Base-by-base conservation (phyloP, 169 alveolate species). In the Plasmodium cynomolgi region DNA sequence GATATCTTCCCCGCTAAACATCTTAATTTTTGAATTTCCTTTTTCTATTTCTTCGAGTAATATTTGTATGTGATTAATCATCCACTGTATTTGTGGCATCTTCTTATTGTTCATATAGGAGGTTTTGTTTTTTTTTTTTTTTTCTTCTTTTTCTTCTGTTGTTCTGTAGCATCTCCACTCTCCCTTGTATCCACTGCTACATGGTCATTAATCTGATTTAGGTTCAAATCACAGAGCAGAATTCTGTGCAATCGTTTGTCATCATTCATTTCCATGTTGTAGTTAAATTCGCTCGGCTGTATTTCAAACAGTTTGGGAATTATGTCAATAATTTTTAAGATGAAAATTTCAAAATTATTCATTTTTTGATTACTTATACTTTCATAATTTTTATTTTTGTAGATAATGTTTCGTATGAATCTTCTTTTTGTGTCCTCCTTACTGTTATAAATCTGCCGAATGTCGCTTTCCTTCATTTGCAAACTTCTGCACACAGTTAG, bases 321-420 rank as follows among this genome's bases (percentile, higher is more conserved):
- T 23, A 88, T 34, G 83, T 88, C 94, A 80, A 88, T 88, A n/a
- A 88, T 62, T 79, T 88, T 88, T 17, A 88, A 79, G 37, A 88
- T 88, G 54, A 88, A 88, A 79, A 88, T 88, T 88, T 88, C 94
- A 80, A 79, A 88, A 88, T 88, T 88, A 62, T 88, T 88, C 94
- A 88, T 88, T 58, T 88, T 88, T n/a, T 88, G 94, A 71, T 88
- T 88, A 33, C 81, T 62, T 73, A 88, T 80, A 62, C 91, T 88
- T 62, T 77, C 56, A 33, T 88, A 88, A 88, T 88, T 56, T 58
- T 88, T 88, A 80, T 79, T 88, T 47, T 81, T 88, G 50, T 88
- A 88, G 34, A 88, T 86, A 79, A 88, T 88, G 34, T 58, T 80
- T 39, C 71, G 47, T 79, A 88, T 56, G 77, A 26, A 80, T 80